phyloP scores from a whole-genome alignment of 73 alveolate genomes.

The Paramecium biaurelia region DNA sequence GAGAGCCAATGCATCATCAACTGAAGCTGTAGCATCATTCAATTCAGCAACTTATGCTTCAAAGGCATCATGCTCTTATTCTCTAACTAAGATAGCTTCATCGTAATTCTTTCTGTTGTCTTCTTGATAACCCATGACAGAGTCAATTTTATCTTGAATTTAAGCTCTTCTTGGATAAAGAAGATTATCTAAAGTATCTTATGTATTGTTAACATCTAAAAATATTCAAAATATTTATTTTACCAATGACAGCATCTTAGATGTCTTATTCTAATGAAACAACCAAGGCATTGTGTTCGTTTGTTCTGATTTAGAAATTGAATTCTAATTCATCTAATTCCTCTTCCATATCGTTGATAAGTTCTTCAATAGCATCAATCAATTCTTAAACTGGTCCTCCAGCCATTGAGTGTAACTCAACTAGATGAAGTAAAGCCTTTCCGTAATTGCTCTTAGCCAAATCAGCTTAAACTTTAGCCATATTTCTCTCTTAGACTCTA shows the following conservation, averaged over 20 bases:
- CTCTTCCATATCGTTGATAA: background rate
- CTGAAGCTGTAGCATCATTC: slow-evolving; percentile 49
- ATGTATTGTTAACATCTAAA: slow-evolving; percentile 18
- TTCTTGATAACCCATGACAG: slow-evolving; percentile 9
- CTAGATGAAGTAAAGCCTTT: background rate
- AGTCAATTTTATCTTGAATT: background rate
- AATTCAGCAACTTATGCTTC: slow-evolving; percentile 29
- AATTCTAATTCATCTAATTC: background rate
- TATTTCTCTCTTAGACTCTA: slow-evolving; percentile 31
- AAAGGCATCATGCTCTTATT: slow-evolving; percentile 17
- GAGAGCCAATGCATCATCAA: slow-evolving; percentile 24
- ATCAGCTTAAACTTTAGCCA: slow-evolving; percentile 42
- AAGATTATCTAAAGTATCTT: slow-evolving; percentile 37
- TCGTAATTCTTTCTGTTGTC: slow-evolving; percentile 44
- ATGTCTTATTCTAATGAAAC: slow-evolving; percentile 16
- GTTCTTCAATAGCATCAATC: slow-evolving; percentile 43
- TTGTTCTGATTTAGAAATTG: background rate
- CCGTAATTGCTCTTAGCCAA: slow-evolving; percentile 35
- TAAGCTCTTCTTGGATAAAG: slow-evolving; percentile 27
- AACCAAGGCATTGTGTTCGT: slow-evolving; percentile 36
- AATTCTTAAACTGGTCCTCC: slow-evolving; percentile 45
- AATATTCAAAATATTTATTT: background rate
- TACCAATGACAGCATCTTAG: slow-evolving; percentile 46
- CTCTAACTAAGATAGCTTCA: slow-evolving; percentile 44
- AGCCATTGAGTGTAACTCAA: slow-evolving; percentile 45